Evolutionary conservation across 2,329 filamentous ascomycete genomes (phyloP), one percentile per base, ranked within the genome.

Genomic region (Tolypocladium nubicola): DNA sequence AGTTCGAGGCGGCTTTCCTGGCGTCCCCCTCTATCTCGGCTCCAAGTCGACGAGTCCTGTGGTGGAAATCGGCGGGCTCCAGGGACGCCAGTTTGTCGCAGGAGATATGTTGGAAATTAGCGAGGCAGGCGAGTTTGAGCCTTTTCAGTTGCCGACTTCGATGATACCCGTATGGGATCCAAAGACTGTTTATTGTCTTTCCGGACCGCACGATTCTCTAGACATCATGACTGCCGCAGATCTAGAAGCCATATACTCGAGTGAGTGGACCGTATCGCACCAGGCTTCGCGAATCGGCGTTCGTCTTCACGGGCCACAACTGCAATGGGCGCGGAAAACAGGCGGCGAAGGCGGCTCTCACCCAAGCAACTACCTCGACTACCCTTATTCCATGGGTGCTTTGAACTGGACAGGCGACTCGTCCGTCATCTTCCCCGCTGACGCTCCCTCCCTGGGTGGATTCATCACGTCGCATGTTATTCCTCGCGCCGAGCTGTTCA

Each of bases 281-380:
- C 86, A 86, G 58, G 78, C 80, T 1, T 80, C 79, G 14, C 73
- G 84, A 57, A 81, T 78, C 45, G 84, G 82, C 0, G 81, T 87
- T 33, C 76, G 84, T 8, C 73, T 87, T 0, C 68, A 83, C 1
- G 84, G 84, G 0, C 82, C 83, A 0, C 75, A 77, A 0, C 81
- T 81, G 0, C 75, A 78, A 60, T 87, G 80, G 79, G 80, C 82
- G 16, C 73, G 84, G 8, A 66, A 75, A 38, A 77, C 82, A 61
- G 84, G 84, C 13, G 84, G 83, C 0, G 83, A 85, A 59, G 84
- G 82, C 9, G 84, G 84, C 13, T 76, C 79, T 1, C 84, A 87
- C 66, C 84, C 84, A 0, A 78, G 74, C 39, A 84, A 85, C 45
- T 60, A 58, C 7, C 53, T 65, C 4, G 64, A 62, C 39, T 66